Percentiles rank a stretch among this genome's conserved stretches.
phyloP scores from a whole-genome alignment of 2,329 filamentous ascomycete genomes.

The Pseudogymnoascus sp. region DNA sequence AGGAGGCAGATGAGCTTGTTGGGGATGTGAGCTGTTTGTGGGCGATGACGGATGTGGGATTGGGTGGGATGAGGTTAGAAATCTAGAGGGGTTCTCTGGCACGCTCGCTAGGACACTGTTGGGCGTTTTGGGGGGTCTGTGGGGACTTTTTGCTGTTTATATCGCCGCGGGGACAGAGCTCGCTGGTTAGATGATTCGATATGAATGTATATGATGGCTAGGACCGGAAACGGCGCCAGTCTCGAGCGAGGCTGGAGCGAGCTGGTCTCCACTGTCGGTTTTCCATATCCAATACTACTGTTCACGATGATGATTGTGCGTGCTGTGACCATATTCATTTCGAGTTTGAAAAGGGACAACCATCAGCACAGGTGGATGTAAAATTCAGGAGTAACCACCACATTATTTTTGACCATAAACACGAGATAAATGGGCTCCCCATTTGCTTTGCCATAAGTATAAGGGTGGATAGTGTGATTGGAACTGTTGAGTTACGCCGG shows the following conservation, averaged over 20 bases:
- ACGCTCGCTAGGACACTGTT: background rate
- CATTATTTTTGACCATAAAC: background rate
- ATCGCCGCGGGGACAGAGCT: background rate
- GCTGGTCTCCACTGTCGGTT: background rate
- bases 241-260: background rate
- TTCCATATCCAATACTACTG: background rate
- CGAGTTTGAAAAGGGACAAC: background rate
- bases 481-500: no score
- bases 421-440: background rate
- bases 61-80: background rate
- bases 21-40: conserved; percentile 38
- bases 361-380: no score
- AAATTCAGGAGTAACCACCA: background rate
- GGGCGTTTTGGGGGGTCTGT: background rate
- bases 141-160: background rate
- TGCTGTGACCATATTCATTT: background rate
- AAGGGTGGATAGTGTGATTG: no score
- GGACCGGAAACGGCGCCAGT: background rate
- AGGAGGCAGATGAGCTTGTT: conserved; percentile 68
- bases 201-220: conserved; percentile 3
- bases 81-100: background rate
- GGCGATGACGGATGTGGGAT: background rate
- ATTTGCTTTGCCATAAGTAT: no score
- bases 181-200: background rate
- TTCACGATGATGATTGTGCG: no score